Evolutionary conservation across 1,284 basidiomycete genomes (phyloP).

Genomic region (Vanrija pseudolonga): DNA sequence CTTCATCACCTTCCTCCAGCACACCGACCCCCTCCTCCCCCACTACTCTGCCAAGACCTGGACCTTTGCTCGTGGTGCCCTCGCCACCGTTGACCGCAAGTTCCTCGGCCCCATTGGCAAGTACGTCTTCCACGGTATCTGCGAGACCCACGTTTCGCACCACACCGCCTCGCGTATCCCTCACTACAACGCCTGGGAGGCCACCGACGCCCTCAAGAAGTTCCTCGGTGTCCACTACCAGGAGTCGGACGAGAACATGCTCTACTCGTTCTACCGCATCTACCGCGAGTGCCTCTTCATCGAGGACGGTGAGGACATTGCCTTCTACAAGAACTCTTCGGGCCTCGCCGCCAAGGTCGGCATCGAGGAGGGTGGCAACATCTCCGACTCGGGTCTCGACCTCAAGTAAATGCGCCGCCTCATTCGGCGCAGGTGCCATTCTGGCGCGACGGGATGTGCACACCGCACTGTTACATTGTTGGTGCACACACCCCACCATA

Average conservation of each 20-base stretch:
- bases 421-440: too few species aligned
- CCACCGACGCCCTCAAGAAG: conserved; percentile 78
- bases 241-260: conserved; percentile 54
- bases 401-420: conserved; percentile 20
- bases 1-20: conserved; percentile 91
- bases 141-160: conserved; percentile 88
- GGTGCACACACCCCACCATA: too few species aligned
- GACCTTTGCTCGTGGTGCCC: conserved; percentile 92
- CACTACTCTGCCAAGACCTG: conserved; percentile 90
- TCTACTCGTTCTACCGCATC: conserved; percentile 53
- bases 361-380: conserved; percentile 56
- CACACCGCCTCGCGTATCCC: conserved; percentile 91
- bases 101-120: conserved; percentile 74
- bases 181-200: conserved; percentile 85
- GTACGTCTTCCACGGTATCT: conserved; percentile 76
- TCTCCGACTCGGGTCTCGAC: conserved; percentile 83
- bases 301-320: conserved; percentile 83
- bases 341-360: conserved; percentile 72
- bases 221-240: conserved; percentile 63
- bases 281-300: conserved; percentile 63
- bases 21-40: conserved; percentile 78
- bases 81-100: conserved; percentile 86
- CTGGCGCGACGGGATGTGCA: too few species aligned
- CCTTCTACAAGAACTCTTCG: conserved; percentile 85
- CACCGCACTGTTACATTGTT: too few species aligned